A percentile compares a stretch with the other conserved stretches of the same genome.
Evolutionary conservation across 2,329 filamentous ascomycete genomes (phyloP).

Genomic region (Tolypocladium ophioglossoides): DNA sequence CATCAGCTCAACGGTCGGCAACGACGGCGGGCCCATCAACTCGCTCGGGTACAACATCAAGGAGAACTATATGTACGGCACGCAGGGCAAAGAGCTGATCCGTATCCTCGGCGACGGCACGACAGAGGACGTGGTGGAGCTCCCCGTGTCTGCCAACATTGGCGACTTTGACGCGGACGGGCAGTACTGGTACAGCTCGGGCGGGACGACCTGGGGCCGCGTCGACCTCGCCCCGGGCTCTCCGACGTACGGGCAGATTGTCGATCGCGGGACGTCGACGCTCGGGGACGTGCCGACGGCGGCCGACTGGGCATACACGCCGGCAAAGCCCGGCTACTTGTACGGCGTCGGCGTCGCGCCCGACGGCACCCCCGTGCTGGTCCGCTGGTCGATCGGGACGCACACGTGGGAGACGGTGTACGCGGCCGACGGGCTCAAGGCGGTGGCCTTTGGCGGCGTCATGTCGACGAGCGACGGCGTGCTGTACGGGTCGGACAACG

Average conservation of each 20-base stretch:
- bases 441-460: background rate
- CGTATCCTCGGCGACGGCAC: background rate
- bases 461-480: background rate
- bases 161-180: background rate
- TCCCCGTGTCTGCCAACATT: background rate
- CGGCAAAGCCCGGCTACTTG: background rate
- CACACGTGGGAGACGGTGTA: background rate
- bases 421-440: background rate
- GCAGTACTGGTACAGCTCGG: background rate
- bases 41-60: background rate
- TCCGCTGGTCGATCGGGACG: background rate
- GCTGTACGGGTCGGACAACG: background rate
- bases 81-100: background rate
- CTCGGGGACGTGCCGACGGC: background rate
- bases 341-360: background rate
- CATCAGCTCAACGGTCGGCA: background rate
- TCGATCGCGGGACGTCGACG: background rate
- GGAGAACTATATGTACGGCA: background rate
- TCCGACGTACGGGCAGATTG: background rate
- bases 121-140: background rate
- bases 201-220: background rate
- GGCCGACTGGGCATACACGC: background rate
- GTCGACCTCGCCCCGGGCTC: background rate
- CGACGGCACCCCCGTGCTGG: background rate
- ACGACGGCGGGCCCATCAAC: background rate